phyloP scores from a whole-genome alignment of 2,329 filamentous ascomycete species.

The Claviceps purpurea region DNA sequence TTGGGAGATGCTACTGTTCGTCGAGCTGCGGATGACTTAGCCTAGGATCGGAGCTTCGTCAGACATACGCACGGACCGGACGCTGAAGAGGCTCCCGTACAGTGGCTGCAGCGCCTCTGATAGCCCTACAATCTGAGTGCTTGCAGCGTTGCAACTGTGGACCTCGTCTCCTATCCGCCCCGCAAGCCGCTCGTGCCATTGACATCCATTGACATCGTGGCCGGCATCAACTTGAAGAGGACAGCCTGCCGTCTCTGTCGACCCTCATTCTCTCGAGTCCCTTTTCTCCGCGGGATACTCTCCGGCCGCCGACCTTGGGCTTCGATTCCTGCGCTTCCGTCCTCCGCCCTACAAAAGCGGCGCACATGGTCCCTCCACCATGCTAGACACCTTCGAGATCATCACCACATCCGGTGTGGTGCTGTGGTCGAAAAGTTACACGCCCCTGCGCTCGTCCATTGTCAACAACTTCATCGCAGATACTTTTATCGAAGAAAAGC shows the following conservation, averaged over 20 bases:
- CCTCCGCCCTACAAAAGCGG: background rate
- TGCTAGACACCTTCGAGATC: conserved; percentile 96
- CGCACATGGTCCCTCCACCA: conserved; percentile 24
- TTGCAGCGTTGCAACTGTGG: no score
- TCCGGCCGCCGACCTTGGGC: background rate
- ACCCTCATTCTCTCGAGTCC: background rate
- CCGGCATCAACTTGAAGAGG: no score
- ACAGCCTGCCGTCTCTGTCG: background rate
- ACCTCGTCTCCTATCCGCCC: background rate
- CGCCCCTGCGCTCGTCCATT: conserved; percentile 63
- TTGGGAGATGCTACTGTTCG: conserved; percentile 9
- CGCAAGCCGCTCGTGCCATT: background rate
- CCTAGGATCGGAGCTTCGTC: no score
- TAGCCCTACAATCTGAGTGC: no score
- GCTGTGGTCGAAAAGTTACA: conserved; percentile 84
- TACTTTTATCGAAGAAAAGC: conserved; percentile 93
- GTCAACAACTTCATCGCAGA: conserved; percentile 93
- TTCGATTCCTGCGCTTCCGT: no score
- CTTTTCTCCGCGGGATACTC: background rate
- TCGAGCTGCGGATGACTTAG: no score
- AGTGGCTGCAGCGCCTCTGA: no score
- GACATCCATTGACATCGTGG: no score
- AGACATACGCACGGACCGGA: no score
- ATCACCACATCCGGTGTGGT: conserved; percentile 92
- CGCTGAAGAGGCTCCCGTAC: no score